Evolutionary conservation across 768 basidiomycete species (phyloP).

Genomic region (Clavaria fumosa): DNA sequence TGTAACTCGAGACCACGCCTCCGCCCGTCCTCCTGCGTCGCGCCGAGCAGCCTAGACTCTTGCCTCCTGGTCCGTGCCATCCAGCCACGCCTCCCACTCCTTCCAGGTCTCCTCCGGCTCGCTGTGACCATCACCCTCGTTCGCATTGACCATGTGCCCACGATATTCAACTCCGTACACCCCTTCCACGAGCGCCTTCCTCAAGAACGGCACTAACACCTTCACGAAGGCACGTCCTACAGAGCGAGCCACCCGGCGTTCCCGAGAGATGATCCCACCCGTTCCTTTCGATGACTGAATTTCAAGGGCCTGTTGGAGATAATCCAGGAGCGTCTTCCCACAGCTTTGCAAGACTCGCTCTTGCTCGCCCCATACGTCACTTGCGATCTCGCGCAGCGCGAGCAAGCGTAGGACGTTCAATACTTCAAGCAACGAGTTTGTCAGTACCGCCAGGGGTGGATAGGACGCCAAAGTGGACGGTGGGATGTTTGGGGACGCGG

Average conservation of each 20-base stretch:
- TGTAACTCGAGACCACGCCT: too few relatives aligned
- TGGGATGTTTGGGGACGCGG: slow-evolving; percentile 39
- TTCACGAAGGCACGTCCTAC: slow-evolving; percentile 42
- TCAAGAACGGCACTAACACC: slow-evolving; percentile 55
- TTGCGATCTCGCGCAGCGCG: slow-evolving; percentile 47
- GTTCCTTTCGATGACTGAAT: slow-evolving; percentile 14
- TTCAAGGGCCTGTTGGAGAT: slow-evolving; percentile 15
- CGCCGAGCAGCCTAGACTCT: too few relatives aligned
- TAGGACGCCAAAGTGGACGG: slow-evolving; percentile 59
- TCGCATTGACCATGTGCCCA: slow-evolving; percentile 12
- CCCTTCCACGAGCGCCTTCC: slow-evolving; percentile 56
- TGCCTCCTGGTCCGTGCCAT: too few relatives aligned
- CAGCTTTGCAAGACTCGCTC: slow-evolving; percentile 34
- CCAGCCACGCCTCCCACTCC: slow-evolving; percentile 22
- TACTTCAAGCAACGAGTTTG: slow-evolving; percentile 57
- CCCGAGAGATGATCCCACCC: slow-evolving; percentile 16
- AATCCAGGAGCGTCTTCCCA: slow-evolving; percentile 31
- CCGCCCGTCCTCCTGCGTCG: too few relatives aligned
- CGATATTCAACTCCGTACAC: slow-evolving; percentile 55
- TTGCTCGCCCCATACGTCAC: slow-evolving; percentile 32
- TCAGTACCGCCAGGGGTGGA: slow-evolving; percentile 55
- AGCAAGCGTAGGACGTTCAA: slow-evolving; percentile 74
- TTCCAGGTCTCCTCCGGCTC: slow-evolving; percentile 11
- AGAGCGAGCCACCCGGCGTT: slow-evolving; percentile 25
- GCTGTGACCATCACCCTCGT: slow-evolving; percentile 7